These are phyloP conservation scores for Kondoa subrosea DNA, from an alignment of 768 basidiomycete genomes.

Conservation along the genomic window DNA sequence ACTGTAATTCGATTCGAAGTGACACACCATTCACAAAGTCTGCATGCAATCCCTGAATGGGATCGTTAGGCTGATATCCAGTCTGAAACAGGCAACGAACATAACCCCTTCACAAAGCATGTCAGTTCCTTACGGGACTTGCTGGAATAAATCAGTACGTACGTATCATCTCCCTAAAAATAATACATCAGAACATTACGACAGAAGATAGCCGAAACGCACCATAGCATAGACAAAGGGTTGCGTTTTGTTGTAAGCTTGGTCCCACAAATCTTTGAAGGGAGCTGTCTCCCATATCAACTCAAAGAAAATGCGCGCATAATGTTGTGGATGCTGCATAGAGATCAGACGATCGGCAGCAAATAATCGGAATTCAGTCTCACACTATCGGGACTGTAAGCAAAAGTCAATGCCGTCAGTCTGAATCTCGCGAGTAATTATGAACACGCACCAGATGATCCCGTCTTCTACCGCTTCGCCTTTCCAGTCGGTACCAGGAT, in stretches of 20 bases:
- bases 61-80: not conserved
- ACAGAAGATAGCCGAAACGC: not conserved
- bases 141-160: no score
- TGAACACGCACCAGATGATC: not conserved
- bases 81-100: not conserved
- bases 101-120: no score
- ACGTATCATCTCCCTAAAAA: no score
- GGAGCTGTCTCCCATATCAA: not conserved
- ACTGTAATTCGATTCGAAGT: not conserved
- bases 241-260: not conserved
- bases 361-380: no score
- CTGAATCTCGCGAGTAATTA: no score
- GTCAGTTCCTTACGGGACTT: no score
- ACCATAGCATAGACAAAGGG: not conserved
- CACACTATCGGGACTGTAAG: no score
- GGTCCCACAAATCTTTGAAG: not conserved
- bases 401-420: no score
- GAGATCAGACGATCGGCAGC: no score
- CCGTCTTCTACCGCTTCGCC: not conserved
- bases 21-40: not conserved
- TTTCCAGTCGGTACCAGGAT: not conserved
- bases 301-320: not conserved
- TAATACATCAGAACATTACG: no score
- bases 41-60: not conserved
- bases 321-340: not conserved